Evolutionary conservation across 2,329 filamentous ascomycete genomes (phyloP), one percentile per base, ranked within the genome.

Genomic region (Cladophialophora carrionii): DNA sequence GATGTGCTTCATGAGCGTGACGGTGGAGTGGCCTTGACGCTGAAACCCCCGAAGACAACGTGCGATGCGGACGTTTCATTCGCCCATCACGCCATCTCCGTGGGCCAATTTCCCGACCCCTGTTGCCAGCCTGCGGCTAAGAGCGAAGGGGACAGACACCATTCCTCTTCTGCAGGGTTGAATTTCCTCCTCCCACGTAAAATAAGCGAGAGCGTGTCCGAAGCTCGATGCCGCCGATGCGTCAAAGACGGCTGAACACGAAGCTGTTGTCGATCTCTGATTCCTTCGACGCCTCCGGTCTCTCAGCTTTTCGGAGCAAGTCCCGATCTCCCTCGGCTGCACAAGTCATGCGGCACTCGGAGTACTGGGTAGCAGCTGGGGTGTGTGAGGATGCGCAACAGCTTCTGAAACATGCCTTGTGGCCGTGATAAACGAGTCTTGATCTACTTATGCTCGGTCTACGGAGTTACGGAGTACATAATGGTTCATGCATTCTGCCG

Each of bases 101-200:
- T 32, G 57, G 57, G 55, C 66, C 63, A 68, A 68, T 68, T 66
- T 68, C 66, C 63, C 63, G 57, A 66, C 26, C 53, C 60, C 54
- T 60, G 59, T 56, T 48, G 61, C 62, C 58, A 43, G 48, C 49
- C 24, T 32, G 48, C 22, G 51, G 49, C 53, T 52, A 48, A 48
- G 37, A 32, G 57, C 29, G 24, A 53, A 17, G 22, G 56, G 32
- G 56, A 58, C 56, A 24, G 56, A 22, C 56, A 32, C 41, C 46
- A 58, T 49, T 29, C 56, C 56, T 48, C n/a, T 51, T 58, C 24
- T 14, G 26, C 22, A 22, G 26, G 26, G 10, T 41, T 51, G 57
- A 60, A 60, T 60, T 60, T 60, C 57, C 57, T 60, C 22, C 37
- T n/a, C 31, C 29, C 32, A 52, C 57, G 46, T 52, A 60, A 60